phyloP scores from a whole-genome alignment of 768 basidiomycete species.

The Termitomyces sp. region DNA sequence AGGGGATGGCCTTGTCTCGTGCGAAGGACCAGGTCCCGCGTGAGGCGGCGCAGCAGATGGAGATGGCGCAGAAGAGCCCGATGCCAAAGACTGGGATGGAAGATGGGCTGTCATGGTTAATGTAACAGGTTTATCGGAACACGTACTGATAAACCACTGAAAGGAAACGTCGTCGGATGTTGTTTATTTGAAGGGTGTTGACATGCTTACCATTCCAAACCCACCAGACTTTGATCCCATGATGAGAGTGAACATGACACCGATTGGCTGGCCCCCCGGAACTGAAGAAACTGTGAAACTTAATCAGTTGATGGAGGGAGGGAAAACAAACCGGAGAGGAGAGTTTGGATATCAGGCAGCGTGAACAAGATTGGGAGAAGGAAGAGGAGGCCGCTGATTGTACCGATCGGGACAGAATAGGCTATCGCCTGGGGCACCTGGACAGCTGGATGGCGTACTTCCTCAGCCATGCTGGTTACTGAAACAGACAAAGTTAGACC shows the following conservation, averaged over 20 bases:
- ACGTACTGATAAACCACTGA: constrained; percentile 38
- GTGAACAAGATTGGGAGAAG: constrained; percentile 63
- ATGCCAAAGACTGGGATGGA: constrained; percentile 41
- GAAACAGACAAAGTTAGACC: neutral
- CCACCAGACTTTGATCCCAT: constrained; percentile 60
- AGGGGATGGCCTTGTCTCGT: constrained; percentile 60
- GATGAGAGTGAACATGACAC: constrained; percentile 53
- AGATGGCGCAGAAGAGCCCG: constrained; percentile 58
- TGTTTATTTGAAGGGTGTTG: no score
- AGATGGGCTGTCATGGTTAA: constrained; percentile 1
- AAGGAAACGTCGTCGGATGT: neutral
- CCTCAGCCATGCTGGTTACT: constrained; percentile 66
- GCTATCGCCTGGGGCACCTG: constrained; percentile 52
- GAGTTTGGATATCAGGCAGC: constrained; percentile 46
- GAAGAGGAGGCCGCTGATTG: constrained; percentile 45
- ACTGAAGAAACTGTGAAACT: constrained; percentile 25
- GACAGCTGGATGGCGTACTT: constrained; percentile 51
- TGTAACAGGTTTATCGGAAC: neutral
- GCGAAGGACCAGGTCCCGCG: constrained; percentile 71
- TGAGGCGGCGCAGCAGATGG: constrained; percentile 61
- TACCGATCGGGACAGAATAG: constrained; percentile 47
- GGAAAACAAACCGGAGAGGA: constrained; percentile 38
- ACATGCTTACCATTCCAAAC: constrained; percentile 45
- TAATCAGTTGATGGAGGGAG: neutral
- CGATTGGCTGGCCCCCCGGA: constrained; percentile 57